Base-by-base conservation (phyloP, 2,329 filamentous ascomycete species). In the Coniochaeta sp. region DNA sequence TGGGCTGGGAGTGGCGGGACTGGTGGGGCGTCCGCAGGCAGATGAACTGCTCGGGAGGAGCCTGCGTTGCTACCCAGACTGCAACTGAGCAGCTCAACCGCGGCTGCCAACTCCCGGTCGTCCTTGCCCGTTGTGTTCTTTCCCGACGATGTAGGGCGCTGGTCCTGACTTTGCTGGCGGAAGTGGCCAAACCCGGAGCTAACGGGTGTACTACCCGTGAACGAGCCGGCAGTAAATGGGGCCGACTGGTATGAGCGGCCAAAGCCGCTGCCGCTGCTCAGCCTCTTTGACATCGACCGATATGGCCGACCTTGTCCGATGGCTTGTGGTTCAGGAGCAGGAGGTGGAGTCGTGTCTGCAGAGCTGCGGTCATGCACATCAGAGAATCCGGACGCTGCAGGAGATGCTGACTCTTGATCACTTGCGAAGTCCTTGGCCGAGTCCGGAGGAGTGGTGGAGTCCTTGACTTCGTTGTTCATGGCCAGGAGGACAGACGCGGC, bases 401-500 rank as follows among this genome's bases (percentile, higher is more conserved):
- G 91, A 22, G 93, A 96, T 24, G 83, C 82, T 36, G 91, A 95
- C 38, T 92, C 93, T 59, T 87, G 81, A 70, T 96, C 91, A 74
- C 91, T 96, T 63, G 87, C 82, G 68, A 85, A 86, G 67, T 87
- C 83, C 68, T 85, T 86, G 60, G 87, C 79, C 40, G 85, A 87
- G 61, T 87, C 84, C 31, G 86, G 85, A 54, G 87, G 82, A 5
- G 85, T 87, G 44, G 82, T 78, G 56, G 80, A 81, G 63, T 78
- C 75, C 54, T 76, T 74, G 54, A 68, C 65, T 59, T 72, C 73
- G 66, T 72, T 76, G 71, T 87, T 97, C 93, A 99, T 98, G 70
- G 87, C 88, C 62, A 98, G 89, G 65, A 99, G 81, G 58, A 98
- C 95, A n/a, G 92, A 96, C 43, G 95, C 95, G 44, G 95, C 95